phyloP scores from a whole-genome alignment of 345 rosid species.

The Physaria fendleri region DNA sequence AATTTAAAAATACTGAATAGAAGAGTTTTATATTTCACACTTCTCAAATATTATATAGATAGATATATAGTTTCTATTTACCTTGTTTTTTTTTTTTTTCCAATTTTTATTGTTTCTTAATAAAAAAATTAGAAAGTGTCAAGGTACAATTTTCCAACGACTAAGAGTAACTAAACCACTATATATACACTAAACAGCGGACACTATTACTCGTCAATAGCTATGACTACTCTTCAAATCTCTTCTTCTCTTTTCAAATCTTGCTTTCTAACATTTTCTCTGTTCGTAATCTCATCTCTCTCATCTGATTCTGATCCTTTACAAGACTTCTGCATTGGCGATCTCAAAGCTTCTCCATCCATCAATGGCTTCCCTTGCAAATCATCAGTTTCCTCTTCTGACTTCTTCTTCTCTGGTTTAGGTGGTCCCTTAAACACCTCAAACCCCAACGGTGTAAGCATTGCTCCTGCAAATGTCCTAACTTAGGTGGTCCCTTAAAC shows the following conservation, averaged over 20 bases:
- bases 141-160: neutral
- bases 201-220: slow-evolving; percentile 14
- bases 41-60: no score
- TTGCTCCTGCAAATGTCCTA: no score
- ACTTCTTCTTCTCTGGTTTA: slow-evolving; percentile 64
- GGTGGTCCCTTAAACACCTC: slow-evolving; percentile 43
- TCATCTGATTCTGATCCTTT: slow-evolving; percentile 53
- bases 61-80: neutral
- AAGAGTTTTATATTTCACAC: no score
- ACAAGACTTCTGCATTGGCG: slow-evolving; percentile 69
- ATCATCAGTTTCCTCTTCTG: slow-evolving; percentile 42
- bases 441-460: slow-evolving; percentile 30
- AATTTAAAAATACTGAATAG: no score
- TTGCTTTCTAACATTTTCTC: slow-evolving; percentile 21
- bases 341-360: slow-evolving; percentile 33
- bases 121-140: neutral
- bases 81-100: neutral
- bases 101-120: neutral
- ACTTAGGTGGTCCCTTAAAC: slow-evolving; percentile 40
- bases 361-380: slow-evolving; percentile 79
- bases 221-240: slow-evolving; percentile 27
- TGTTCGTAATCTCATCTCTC: slow-evolving; percentile 34
- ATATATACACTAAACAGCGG: slow-evolving; percentile 8
- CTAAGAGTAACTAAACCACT: neutral
- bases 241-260: slow-evolving; percentile 4